Base-by-base conservation (phyloP, 192 early-diverging fungal genomes). In the Backusella tarrabulga region DNA sequence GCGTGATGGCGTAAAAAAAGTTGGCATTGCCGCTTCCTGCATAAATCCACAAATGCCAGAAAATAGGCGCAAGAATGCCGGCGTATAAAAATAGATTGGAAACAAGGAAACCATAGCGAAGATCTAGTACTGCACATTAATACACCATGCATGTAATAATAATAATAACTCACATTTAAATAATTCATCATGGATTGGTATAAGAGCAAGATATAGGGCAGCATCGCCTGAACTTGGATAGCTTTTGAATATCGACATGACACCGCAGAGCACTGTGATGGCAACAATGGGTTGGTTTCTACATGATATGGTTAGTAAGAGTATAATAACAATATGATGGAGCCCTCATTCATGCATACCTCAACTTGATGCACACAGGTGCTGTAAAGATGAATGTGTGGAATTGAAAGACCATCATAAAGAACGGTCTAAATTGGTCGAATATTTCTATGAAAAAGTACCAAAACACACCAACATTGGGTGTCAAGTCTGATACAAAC, bases 391-490 rank as follows among this genome's bases (percentile, higher is more conserved):
- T 92, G 44, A 98, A 92, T 11, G 90, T 89, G n/a, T 95, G 93
- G 34, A 99, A 85, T 84, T 99, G 97, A 81, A 99, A 98, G 2
- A 97, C 96, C 21, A 91, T 81, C 78, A 96, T 75, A 82, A 98
- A 99, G 80, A 99, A 98, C 6, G 88, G 77, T 35, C 98, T 90
- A 89, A 98, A 99, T 73, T 97, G 95, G 80, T 99, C 97, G 88
- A 99, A 99, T 83, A 99, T 97, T 82, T 99, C 98, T 68, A 96
- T 98, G 84, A 98, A 97, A 84, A 99, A 97, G 85, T 99, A 99
- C 98, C 98, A 99, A 79, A 90, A 98, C 71, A 98, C 80, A 6
- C 98, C 98, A 32, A 98, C 88, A 83, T 97, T 99, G 1, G 97
- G 98, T n/a, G 93, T 93, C 77, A 99, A 82, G 73, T 99, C 98